phyloP scores from a whole-genome alignment of 2,329 filamentous ascomycete species.

The Arthrobotrys sphaeroides region DNA sequence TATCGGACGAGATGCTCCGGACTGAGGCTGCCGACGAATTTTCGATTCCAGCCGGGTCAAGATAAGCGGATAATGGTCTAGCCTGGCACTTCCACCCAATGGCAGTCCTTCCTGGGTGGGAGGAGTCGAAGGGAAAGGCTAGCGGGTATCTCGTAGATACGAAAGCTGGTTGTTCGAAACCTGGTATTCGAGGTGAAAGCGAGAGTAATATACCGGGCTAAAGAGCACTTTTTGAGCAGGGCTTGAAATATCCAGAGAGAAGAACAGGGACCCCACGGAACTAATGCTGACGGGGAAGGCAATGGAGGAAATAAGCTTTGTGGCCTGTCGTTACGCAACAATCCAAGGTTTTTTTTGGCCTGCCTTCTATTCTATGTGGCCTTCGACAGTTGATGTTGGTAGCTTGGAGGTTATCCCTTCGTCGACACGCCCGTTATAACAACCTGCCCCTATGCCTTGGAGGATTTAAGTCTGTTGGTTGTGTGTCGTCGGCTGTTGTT shows the following conservation, averaged over 20 bases:
- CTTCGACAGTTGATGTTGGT: not conserved
- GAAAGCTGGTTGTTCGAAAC: constrained; percentile 12
- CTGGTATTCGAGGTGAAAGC: constrained; percentile 29
- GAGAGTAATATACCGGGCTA: constrained; percentile 43
- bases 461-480: not conserved
- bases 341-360: constrained; percentile 13
- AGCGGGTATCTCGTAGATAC: constrained; percentile 4
- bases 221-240: constrained; percentile 18
- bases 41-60: not conserved
- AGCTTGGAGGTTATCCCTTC: not conserved
- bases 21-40: not conserved
- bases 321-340: not conserved
- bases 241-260: not conserved
- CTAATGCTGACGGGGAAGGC: constrained; percentile 16
- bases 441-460: not conserved
- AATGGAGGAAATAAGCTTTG: constrained; percentile 28
- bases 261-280: constrained; percentile 1
- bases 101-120: constrained; percentile 6
- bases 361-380: constrained; percentile 7
- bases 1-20: constrained; percentile 39
- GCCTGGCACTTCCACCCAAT: constrained; percentile 23
- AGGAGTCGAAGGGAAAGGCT: constrained; percentile 3
- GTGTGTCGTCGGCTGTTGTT: not conserved
- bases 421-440: not conserved
- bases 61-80: not conserved